Conservation (phyloP, 495 filamentous ascomycete genomes). For the Stereocaulon alpinum region DNA sequence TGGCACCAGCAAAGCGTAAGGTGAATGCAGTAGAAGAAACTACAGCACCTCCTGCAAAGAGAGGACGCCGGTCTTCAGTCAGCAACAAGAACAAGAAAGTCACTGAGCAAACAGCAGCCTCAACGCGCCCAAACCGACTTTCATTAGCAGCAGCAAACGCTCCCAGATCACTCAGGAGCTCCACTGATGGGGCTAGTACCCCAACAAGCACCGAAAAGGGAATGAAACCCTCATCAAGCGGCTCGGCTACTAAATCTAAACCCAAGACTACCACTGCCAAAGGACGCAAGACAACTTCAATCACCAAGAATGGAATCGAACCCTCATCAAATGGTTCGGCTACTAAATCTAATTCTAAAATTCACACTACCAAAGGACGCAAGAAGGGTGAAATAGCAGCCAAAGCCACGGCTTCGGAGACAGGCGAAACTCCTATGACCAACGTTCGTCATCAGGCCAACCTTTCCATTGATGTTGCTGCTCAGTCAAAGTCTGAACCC, state of each 20-base stretch:
- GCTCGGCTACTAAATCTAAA: constrained; percentile 8
- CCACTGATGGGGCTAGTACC: neutral
- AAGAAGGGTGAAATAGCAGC: constrained; percentile 10
- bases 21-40: neutral
- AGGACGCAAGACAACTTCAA: neutral
- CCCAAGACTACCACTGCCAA: constrained; percentile 4
- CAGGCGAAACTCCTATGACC: neutral
- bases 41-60: neutral
- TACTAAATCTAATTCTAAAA: constrained; percentile 6
- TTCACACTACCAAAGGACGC: constrained; percentile 1
- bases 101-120: constrained; percentile 18
- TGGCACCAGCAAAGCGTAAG: constrained; percentile 10
- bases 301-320: constrained; percentile 1
- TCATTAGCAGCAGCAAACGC: constrained; percentile 9
- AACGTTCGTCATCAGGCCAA: neutral
- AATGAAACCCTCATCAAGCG: constrained; percentile 8
- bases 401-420: neutral
- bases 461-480: neutral
- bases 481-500: neutral
- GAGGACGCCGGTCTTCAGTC: neutral
- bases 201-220: no score
- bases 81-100: constrained; percentile 5
- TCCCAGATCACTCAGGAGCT: constrained; percentile 11
- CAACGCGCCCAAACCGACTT: constrained; percentile 18
- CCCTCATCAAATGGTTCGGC: neutral